Evolutionary conservation across 352 stramenopile species (phyloP).

Genomic region (Phytophthora tentaculata): DNA sequence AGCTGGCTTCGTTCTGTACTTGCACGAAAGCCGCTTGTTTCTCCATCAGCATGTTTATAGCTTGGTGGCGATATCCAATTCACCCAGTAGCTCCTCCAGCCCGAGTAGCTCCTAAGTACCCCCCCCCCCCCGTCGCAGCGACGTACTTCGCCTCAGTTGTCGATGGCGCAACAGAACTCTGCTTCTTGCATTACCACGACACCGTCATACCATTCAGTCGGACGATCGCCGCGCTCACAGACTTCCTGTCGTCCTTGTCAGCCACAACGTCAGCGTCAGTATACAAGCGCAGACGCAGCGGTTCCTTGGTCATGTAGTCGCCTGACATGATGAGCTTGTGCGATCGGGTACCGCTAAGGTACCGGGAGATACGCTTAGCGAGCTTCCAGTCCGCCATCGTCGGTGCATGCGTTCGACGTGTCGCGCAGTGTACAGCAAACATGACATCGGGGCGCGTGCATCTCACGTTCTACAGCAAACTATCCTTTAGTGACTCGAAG

Average conservation of each 20-base stretch:
- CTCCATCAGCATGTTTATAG: not conserved
- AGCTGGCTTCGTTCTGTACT: too few relatives aligned
- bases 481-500: not conserved
- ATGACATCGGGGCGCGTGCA: not conserved
- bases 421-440: not conserved
- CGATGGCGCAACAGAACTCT: not conserved
- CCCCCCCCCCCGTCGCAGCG: too few relatives aligned
- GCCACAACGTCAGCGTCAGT: not conserved
- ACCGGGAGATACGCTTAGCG: not conserved
- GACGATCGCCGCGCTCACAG: not conserved
- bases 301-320: not conserved
- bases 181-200: not conserved
- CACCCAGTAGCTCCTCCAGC: not conserved
- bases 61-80: not conserved
- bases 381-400: not conserved
- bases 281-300: too few relatives aligned
- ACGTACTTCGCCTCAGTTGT: too few relatives aligned
- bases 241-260: not conserved
- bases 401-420: not conserved
- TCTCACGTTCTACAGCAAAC: not conserved
- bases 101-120: too few relatives aligned
- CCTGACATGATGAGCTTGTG: not conserved
- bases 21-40: too few relatives aligned
- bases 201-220: not conserved
- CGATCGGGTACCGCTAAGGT: not conserved